Evolutionary conservation across 1,284 basidiomycete genomes (phyloP).

Genomic region (Ceratobasidium theobromae): DNA sequence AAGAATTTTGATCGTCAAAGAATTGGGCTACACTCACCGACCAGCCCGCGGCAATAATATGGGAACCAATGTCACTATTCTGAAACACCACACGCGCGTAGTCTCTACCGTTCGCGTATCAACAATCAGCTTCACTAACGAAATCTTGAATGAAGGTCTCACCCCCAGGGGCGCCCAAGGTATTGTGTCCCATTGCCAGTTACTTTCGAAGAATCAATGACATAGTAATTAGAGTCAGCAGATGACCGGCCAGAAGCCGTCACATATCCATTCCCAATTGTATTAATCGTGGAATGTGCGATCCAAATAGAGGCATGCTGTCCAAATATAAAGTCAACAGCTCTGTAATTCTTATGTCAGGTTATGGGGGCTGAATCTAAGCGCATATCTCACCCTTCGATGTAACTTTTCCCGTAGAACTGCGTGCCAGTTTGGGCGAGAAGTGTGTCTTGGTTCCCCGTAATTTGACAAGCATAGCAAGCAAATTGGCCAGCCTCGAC

Average conservation of each 20-base stretch:
- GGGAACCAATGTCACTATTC: slow-evolving; percentile 16
- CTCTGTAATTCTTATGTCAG: not conserved
- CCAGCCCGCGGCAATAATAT: slow-evolving; percentile 33
- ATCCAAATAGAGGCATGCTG: slow-evolving; percentile 33
- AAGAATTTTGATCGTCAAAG: not conserved
- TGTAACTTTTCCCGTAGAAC: slow-evolving; percentile 31
- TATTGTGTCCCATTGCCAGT: slow-evolving; percentile 26
- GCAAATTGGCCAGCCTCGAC: slow-evolving; percentile 33
- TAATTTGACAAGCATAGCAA: slow-evolving; percentile 34
- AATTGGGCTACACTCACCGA: not conserved
- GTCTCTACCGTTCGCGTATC: not conserved
- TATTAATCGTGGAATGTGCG: slow-evolving; percentile 10
- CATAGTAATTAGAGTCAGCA: slow-evolving; percentile 35
- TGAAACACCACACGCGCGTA: slow-evolving; percentile 37
- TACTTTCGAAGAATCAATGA: slow-evolving; percentile 33
- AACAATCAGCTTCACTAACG: not conserved
- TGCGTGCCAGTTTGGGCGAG: slow-evolving; percentile 36
- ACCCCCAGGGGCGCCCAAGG: slow-evolving; percentile 27
- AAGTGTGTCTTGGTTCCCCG: slow-evolving; percentile 35
- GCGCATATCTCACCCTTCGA: slow-evolving; percentile 21
- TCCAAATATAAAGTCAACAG: slow-evolving; percentile 35
- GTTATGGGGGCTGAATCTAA: not conserved
- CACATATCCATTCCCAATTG: slow-evolving; percentile 34
- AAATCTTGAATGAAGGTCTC: not conserved
- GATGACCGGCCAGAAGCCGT: slow-evolving; percentile 33